Evolutionary conservation across 73 alveolate species (phyloP), one percentile per base, ranked within the genome.

Genomic region (Symbiodinium natans): DNA sequence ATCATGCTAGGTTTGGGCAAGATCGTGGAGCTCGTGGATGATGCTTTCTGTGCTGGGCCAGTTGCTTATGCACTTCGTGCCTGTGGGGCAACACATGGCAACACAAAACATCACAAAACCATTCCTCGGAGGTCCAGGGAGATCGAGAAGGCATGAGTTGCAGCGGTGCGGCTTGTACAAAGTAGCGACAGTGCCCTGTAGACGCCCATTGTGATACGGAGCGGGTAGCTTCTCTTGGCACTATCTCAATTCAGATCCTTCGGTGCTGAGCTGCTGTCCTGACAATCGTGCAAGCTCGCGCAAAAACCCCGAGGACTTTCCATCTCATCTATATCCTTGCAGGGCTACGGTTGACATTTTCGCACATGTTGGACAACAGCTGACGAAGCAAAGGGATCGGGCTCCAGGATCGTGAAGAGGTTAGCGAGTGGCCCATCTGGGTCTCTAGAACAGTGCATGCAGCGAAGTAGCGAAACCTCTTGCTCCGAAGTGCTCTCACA

Each of bases 21-120:
- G 68, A 80, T 92, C 56, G 83, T 92, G 23, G 98, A 92, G 33
- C 92, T 92, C 84, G 56, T 75, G 85, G 98, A 92, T 34, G 98
- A 92, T 36, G 98, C 89, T 85, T 90, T 59, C 89, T 63, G 80
- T 11, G 80, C 80, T n/a, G 40, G 38, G 80, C 40, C 36, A 29
- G 80, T 27, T 27, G 19, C 36, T 36, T 63, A 15, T 63, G 80
- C 31, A 7, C 59, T 46, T 6, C 6, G 59, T 9, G 21, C 13
- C 59, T 46, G 59, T 46, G 33, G 40, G 19, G 0, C 2, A 19
- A 2, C 59, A 7, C 36, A 63, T 1, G 80, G 36, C 80, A 63
- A 23, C 36, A 1, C 33, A 29, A 52, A 52, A 29, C 71, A 15
- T 11, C 71, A 29, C 17, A n/a, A n/a, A n/a, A n/a, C n/a, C 21